Conservation (phyloP, 2,329 filamentous ascomycete genomes). For the Nigrospora sphaerica region DNA sequence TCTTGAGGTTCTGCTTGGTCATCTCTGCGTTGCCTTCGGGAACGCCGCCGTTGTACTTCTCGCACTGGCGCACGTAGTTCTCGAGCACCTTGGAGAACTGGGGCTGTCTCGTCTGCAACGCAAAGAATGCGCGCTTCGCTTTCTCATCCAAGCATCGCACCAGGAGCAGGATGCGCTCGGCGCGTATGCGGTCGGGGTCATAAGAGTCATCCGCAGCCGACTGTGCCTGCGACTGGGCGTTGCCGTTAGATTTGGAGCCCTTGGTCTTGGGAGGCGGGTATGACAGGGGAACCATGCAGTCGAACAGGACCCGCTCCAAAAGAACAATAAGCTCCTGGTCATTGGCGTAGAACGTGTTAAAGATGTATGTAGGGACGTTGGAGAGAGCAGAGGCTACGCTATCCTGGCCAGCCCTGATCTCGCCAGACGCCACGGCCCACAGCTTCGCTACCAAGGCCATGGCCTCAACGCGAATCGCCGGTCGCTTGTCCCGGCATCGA, state of each 20-base stretch:
- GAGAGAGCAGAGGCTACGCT: slow-evolving; percentile 67
- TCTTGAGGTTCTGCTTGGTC: slow-evolving; percentile 63
- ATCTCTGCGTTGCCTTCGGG: slow-evolving; percentile 64
- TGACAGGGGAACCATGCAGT: slow-evolving; percentile 80
- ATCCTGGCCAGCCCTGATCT: slow-evolving; percentile 79
- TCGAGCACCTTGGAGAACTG: slow-evolving; percentile 66
- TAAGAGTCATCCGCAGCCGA: slow-evolving; percentile 27
- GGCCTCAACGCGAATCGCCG: slow-evolving; percentile 74
- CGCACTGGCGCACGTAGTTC: slow-evolving; percentile 75
- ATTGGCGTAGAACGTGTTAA: slow-evolving; percentile 86
- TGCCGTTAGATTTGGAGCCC: slow-evolving; percentile 54
- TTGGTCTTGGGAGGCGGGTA: slow-evolving; percentile 67
- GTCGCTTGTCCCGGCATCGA: slow-evolving; percentile 79
- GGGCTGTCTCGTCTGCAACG: slow-evolving; percentile 72
- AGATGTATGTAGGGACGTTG: slow-evolving; percentile 75
- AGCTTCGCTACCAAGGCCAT: slow-evolving; percentile 79
- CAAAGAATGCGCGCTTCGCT: slow-evolving; percentile 83
- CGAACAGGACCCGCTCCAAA: slow-evolving; percentile 78
- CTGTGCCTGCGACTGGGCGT: slow-evolving; percentile 38
- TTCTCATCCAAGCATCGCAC: slow-evolving; percentile 70
- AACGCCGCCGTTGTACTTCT: slow-evolving; percentile 83
- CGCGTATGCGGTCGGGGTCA: slow-evolving; percentile 70
- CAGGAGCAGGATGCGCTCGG: slow-evolving; percentile 76
- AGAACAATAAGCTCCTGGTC: slow-evolving; percentile 79
- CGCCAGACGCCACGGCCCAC: slow-evolving; percentile 88